Evolutionary conservation across 768 basidiomycete genomes (phyloP), one percentile per base, ranked within the genome.

Genomic region (Pleurotus salmoneostramineus): DNA sequence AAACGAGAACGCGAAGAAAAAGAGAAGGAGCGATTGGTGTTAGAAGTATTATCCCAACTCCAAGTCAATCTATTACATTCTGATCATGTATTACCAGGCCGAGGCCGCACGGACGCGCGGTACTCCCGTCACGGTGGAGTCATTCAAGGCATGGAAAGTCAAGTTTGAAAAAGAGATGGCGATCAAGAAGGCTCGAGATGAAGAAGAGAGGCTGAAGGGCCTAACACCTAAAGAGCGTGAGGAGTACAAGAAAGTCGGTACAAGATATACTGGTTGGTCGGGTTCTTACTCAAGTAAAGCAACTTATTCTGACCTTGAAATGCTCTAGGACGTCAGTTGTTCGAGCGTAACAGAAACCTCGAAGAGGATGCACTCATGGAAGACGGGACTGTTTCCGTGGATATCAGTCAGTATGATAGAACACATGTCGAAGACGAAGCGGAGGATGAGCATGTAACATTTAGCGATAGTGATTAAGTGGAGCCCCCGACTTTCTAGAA

Each of bases 51-150:
- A 56, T 49, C 15, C 15, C 56, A 40, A 44, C 42, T 15, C 11
- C 10, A 44, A 32, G n/a, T 37, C 36, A 21, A 48, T 42, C 48
- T 45, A 55, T 58, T 43, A 61, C 46, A 57, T 15, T 58, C 58
- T 56, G 34, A 47, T 37, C 52, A 47, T 17, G 56, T 45, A 37
- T 47, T 45, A 32, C 8, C 66, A 97, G 94, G 94, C 84, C 60
- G 90, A 96, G 71, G 89, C 93, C 72, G 87, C 87, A 36, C 83
- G 88, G 59, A 95, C 89, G 50, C 84, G 89, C 55, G 96, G 96
- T 33, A 98, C 96, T n/a, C 85, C 90, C 35, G 92, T 99, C 34
- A 98, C 95, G 0, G 65, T 78, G 27, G 88, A 86, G 58, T 83
- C 87, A 0, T 99, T 98, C 76, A 82, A 77, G 57, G 76, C 72